Conservation (phyloP, 306 rosid species). For the Glycine latifolia region DNA sequence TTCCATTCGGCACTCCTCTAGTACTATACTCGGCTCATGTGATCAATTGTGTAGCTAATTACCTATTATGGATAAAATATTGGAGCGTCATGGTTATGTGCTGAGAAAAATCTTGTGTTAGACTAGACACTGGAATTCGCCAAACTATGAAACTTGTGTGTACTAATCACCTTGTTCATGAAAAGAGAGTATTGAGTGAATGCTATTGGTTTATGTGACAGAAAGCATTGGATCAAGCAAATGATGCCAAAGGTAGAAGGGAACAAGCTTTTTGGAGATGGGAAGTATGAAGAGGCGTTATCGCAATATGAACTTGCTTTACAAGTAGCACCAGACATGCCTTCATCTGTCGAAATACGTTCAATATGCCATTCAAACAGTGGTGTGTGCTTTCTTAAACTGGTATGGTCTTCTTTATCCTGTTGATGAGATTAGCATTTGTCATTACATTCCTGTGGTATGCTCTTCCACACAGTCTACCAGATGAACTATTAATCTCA, state of each 20-base stretch:
- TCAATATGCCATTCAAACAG: conserved; percentile 82
- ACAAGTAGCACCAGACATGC: conserved; percentile 70
- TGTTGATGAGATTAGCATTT: conserved; percentile 3
- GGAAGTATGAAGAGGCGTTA: conserved; percentile 81
- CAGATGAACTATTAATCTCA: no score
- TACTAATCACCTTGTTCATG: background rate
- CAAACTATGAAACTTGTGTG: background rate
- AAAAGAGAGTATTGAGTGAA: background rate
- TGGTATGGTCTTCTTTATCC: conserved; percentile 58
- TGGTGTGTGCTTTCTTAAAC: conserved; percentile 73
- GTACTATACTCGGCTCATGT: background rate
- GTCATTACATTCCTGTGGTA: background rate
- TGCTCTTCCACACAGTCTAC: background rate
- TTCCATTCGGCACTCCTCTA: no score
- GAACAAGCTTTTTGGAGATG: conserved; percentile 69
- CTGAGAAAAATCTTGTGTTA: background rate
- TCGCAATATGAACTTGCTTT: conserved; percentile 71
- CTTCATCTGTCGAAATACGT: conserved; percentile 74
- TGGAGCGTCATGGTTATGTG: background rate
- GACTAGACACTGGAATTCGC: background rate
- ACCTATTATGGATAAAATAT: background rate
- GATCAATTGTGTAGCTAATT: background rate
- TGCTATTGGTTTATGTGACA: conserved; percentile 43
- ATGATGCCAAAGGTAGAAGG: conserved; percentile 83
- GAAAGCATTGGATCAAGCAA: conserved; percentile 80